A percentile compares a stretch with the other conserved stretches of the same genome.
Conservation (phyloP, 1,284 basidiomycete species). For the Sanghuangporus sanghuang region DNA sequence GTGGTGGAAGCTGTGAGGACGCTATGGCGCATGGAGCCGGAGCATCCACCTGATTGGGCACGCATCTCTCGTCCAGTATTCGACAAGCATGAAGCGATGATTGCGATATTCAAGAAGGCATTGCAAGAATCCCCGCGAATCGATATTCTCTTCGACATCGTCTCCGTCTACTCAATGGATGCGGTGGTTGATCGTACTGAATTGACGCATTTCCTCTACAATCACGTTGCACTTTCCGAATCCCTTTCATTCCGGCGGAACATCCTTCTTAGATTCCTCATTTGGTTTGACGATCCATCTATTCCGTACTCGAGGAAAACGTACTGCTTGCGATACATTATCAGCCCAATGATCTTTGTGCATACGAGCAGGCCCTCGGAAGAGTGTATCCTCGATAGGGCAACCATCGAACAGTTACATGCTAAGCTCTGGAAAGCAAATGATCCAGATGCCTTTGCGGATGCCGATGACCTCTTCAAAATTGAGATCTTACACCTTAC, state of each 20-base stretch:
- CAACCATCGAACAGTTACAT: constrained; percentile 69
- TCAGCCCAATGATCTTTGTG: constrained; percentile 86
- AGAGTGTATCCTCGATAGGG: constrained; percentile 61
- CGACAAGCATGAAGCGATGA: constrained; percentile 65
- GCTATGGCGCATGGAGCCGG: constrained; percentile 62
- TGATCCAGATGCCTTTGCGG: constrained; percentile 50
- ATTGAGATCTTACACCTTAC: constrained; percentile 93
- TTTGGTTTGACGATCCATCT: constrained; percentile 71
- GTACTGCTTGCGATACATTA: constrained; percentile 79
- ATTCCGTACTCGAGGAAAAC: constrained; percentile 80
- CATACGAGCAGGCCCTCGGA: constrained; percentile 56
- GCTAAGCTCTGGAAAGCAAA: constrained; percentile 70
- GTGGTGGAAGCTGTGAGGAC: constrained; percentile 66
- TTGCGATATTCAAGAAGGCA: constrained; percentile 75
- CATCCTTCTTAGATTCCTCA: constrained; percentile 81
- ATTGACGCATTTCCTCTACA: constrained; percentile 86
- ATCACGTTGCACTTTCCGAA: constrained; percentile 70
- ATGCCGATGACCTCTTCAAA: constrained; percentile 76
- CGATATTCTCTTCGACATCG: constrained; percentile 86
- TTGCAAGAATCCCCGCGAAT: constrained; percentile 68
- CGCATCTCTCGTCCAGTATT: constrained; percentile 46
- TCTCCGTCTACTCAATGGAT: constrained; percentile 78
- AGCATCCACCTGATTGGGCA: constrained; percentile 29
- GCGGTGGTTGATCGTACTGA: constrained; percentile 80
- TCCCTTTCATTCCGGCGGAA: constrained; percentile 72